Conservation (phyloP, 352 stramenopile species). For the Phytophthora kernoviae region DNA sequence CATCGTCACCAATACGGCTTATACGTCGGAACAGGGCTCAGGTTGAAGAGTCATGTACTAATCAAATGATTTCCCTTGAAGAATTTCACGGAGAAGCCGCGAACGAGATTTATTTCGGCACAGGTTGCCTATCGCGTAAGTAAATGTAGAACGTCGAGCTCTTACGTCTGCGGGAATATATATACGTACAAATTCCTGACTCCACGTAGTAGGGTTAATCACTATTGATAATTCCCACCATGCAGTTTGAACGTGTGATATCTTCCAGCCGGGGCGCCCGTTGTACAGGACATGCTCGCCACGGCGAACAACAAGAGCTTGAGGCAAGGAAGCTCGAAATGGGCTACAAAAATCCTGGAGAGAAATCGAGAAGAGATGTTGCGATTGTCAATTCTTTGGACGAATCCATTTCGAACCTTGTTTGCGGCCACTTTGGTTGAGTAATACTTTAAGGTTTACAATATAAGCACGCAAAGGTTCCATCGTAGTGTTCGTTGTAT, state of each 20-base stretch:
- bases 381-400: constrained; percentile 37
- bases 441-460: no score
- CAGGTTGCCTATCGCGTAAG: no score
- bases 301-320: no score
- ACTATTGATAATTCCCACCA: no score
- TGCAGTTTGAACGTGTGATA: no score
- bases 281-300: no score
- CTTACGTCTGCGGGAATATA: no score
- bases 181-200: no score
- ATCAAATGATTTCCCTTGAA: background rate
- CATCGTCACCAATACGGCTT: background rate
- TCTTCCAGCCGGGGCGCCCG: no score
- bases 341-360: constrained; percentile 3
- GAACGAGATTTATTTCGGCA: no score
- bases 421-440: constrained; percentile 5
- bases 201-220: no score
- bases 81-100: background rate
- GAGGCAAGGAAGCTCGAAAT: background rate
- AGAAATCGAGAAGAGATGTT: constrained; percentile 19
- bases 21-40: background rate
- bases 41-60: background rate
- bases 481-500: background rate
- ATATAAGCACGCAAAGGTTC: constrained; percentile 8
- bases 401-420: constrained; percentile 6
- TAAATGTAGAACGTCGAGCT: no score